Evolutionary conservation across 495 filamentous ascomycete genomes (phyloP).

Genomic region (Podospora pseudopauciseta): DNA sequence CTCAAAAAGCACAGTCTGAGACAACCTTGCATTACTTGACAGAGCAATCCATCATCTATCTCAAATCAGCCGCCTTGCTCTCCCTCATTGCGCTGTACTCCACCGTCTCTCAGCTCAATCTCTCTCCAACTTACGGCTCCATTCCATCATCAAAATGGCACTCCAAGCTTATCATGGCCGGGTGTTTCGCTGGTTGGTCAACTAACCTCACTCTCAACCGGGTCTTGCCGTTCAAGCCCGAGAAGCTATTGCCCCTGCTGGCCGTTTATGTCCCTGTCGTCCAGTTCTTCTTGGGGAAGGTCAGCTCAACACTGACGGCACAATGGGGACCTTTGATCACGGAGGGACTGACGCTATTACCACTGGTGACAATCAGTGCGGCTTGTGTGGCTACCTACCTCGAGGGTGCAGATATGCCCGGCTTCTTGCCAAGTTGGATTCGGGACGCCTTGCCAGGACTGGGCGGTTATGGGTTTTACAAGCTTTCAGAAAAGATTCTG

Average conservation of each 20-base stretch:
- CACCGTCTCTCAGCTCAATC: conserved; percentile 65
- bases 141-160: conserved; percentile 73
- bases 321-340: conserved; percentile 70
- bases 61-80: conserved; percentile 47
- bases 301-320: conserved; percentile 62
- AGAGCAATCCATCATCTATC: conserved; percentile 40
- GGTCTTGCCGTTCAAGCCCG: conserved; percentile 44
- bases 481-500: conserved; percentile 50
- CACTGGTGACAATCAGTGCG: conserved; percentile 64
- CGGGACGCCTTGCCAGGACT: conserved; percentile 58
- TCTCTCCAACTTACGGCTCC: conserved; percentile 84
- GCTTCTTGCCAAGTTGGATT: conserved; percentile 49
- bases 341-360: conserved; percentile 66
- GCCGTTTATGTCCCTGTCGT: conserved; percentile 69
- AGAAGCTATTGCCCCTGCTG: conserved; percentile 75
- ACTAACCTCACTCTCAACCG: conserved; percentile 49
- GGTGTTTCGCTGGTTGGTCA: conserved; percentile 61
- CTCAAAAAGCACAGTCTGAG: conserved; percentile 48
- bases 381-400: conserved; percentile 61
- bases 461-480: conserved; percentile 62
- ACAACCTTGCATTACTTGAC: conserved; percentile 35
- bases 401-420: conserved; percentile 54
- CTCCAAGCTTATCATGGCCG: conserved; percentile 57
- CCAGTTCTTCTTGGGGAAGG: conserved; percentile 63
- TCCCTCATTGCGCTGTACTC: conserved; percentile 69